Evolutionary conservation across 1,284 basidiomycete species (phyloP).

Genomic region (Ceratobasidium sp.): DNA sequence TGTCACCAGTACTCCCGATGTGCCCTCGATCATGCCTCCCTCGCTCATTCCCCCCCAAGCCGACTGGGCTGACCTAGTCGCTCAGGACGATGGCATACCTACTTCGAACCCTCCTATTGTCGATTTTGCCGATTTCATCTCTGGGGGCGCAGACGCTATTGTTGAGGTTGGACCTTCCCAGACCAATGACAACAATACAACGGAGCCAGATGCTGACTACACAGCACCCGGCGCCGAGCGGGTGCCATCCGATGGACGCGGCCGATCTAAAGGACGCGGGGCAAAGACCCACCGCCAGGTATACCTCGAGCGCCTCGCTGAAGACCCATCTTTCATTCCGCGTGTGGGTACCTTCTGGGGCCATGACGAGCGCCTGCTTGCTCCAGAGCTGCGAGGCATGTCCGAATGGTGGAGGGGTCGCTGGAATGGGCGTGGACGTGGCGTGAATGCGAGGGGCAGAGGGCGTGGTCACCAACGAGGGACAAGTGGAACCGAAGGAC

Average conservation of each 20-base stretch:
- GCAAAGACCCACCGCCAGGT: constrained; percentile 67
- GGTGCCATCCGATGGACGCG: constrained; percentile 32
- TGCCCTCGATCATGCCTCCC: constrained; percentile 12
- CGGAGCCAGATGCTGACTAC: constrained; percentile 44
- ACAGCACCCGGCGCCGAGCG: constrained; percentile 12
- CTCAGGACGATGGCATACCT: constrained; percentile 71
- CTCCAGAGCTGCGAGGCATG: constrained; percentile 76
- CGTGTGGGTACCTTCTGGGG: constrained; percentile 91
- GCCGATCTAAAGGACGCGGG: constrained; percentile 45
- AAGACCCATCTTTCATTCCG: constrained; percentile 86
- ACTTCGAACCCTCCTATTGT: constrained; percentile 75
- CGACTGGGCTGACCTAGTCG: constrained; percentile 83
- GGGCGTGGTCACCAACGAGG: constrained; percentile 60
- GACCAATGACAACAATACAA: constrained; percentile 36
- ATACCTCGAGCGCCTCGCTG: constrained; percentile 78
- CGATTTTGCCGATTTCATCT: constrained; percentile 76
- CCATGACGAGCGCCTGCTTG: constrained; percentile 85
- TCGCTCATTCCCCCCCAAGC: constrained; percentile 36
- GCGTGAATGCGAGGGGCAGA: constrained; percentile 65
- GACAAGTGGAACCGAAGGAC: constrained; percentile 26
- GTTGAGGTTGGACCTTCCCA: constrained; percentile 41
- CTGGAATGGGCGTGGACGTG: constrained; percentile 74
- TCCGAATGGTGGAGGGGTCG: constrained; percentile 85
- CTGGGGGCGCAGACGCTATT: constrained; percentile 51
- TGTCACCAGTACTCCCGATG: constrained; percentile 2